These are phyloP conservation scores for Neofusicoccum sp. DNA, from an alignment of 2,329 filamentous ascomycete species.

Conservation along the genomic window DNA sequence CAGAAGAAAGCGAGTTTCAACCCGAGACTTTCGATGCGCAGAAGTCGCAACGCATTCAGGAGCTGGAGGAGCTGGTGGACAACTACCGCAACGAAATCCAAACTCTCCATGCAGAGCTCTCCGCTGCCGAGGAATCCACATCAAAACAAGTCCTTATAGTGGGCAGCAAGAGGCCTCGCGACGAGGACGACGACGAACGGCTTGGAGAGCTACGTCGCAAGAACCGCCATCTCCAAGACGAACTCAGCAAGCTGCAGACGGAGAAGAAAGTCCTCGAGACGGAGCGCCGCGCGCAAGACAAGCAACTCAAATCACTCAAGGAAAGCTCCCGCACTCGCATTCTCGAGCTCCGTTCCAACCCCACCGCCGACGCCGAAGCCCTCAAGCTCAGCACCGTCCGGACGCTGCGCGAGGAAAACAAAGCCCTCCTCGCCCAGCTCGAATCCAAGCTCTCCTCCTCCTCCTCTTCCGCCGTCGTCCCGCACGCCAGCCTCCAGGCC, in stretches of 20 bases:
- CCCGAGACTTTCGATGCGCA: conserved; percentile 76
- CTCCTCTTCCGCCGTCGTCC: conserved; percentile 61
- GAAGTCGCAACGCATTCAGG: conserved; percentile 72
- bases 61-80: conserved; percentile 85
- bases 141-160: conserved; percentile 43
- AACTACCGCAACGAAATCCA: conserved; percentile 83
- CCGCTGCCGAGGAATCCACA: conserved; percentile 58
- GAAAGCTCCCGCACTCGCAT: conserved; percentile 77
- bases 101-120: conserved; percentile 72
- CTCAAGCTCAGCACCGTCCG: conserved; percentile 80
- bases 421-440: conserved; percentile 76
- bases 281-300: conserved; percentile 71
- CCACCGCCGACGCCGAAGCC: conserved; percentile 81
- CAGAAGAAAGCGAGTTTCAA: conserved; percentile 85
- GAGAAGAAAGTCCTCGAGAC: conserved; percentile 71
- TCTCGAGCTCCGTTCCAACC: conserved; percentile 86
- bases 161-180: conserved; percentile 65
- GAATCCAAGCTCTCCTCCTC: conserved; percentile 42
- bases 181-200: conserved; percentile 65
- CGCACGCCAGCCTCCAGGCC: conserved; percentile 73
- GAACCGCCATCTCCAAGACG: conserved; percentile 81
- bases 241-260: conserved; percentile 70
- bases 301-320: conserved; percentile 70
- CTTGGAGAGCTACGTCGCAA: conserved; percentile 84
- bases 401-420: conserved; percentile 80